Percentiles rank a stretch among this genome's conserved stretches.
These are phyloP conservation scores for Diaporthe helianthi DNA, from an alignment of 2,329 filamentous ascomycete genomes.

Conservation along the genomic window DNA sequence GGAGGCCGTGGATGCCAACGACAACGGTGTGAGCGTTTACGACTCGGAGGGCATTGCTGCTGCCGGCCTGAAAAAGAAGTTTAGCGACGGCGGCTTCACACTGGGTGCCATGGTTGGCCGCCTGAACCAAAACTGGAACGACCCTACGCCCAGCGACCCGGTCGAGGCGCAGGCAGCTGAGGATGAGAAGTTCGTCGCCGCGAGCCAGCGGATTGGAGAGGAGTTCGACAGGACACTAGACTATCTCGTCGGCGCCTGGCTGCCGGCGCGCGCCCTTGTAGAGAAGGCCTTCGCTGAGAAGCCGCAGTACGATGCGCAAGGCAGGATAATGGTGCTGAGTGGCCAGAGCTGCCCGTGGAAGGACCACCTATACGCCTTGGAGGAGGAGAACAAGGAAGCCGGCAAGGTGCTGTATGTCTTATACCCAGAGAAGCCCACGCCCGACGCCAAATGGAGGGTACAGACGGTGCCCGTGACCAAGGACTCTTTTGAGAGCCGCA, in stretches of 20 bases:
- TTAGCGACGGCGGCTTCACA: constrained; percentile 81
- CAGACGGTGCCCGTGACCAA: constrained; percentile 87
- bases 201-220: constrained; percentile 84
- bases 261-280: constrained; percentile 85
- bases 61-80: constrained; percentile 81
- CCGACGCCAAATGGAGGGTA: constrained; percentile 88
- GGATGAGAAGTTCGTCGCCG: constrained; percentile 78
- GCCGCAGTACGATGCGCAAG: constrained; percentile 71
- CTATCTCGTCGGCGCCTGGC: constrained; percentile 78
- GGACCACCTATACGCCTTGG: constrained; percentile 90
- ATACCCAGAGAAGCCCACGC: constrained; percentile 82
- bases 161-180: constrained; percentile 74
- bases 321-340: constrained; percentile 82
- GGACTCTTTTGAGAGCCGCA: constrained; percentile 90
- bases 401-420: constrained; percentile 83
- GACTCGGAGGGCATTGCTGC: constrained; percentile 73
- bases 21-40: constrained; percentile 90
- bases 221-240: constrained; percentile 84
- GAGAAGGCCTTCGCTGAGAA: constrained; percentile 76
- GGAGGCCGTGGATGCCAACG: constrained; percentile 95
- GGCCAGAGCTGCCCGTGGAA: constrained; percentile 88
- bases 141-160: constrained; percentile 60
- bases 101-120: constrained; percentile 84
- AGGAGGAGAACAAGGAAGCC: constrained; percentile 62
- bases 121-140: constrained; percentile 83